Percentiles rank a stretch among this genome's conserved stretches.
Evolutionary conservation across 306 rosid species (phyloP).

Genomic region (Macrotyloma uniflorum): DNA sequence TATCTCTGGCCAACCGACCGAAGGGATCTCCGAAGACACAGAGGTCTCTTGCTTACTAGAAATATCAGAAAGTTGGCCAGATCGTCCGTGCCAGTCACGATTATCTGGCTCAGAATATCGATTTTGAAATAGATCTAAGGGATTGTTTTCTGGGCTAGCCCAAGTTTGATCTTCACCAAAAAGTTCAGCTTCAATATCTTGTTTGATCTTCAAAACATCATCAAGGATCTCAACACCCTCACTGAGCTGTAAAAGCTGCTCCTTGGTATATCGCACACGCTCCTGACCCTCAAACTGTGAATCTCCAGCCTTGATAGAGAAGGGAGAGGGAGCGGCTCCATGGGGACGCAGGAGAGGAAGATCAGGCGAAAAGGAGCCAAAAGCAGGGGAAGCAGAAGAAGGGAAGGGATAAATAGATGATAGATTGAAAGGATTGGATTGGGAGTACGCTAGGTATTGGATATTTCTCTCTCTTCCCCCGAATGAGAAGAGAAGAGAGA

Average conservation of each 20-base stretch:
- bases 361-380: conserved; percentile 78
- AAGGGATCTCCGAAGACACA: conserved; percentile 40
- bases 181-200: conserved; percentile 76
- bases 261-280: conserved; percentile 71
- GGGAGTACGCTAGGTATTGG: conserved; percentile 26
- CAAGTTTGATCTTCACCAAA: conserved; percentile 88
- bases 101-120: conserved; percentile 87
- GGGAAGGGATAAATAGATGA: neutral
- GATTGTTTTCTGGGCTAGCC: conserved; percentile 67
- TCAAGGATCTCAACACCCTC: conserved; percentile 72
- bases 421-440: neutral
- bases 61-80: conserved; percentile 59
- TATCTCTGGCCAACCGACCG: conserved; percentile 39
- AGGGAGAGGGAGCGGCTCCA: conserved; percentile 50
- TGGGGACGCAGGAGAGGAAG: conserved; percentile 64
- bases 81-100: conserved; percentile 95
- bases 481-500: conserved; percentile 61
- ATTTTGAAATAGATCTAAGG: conserved; percentile 55
- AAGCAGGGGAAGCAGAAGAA: conserved; percentile 47
- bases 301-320: conserved; percentile 84
- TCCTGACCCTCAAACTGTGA: conserved; percentile 86
- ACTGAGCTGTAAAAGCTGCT: conserved; percentile 72
- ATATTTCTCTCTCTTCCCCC: conserved; percentile 75
- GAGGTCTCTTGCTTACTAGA: conserved; percentile 44
- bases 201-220: conserved; percentile 70